These are phyloP conservation scores for Thielaviopsis musarum DNA, from an alignment of 2,329 filamentous ascomycete species.

Conservation along the genomic window DNA sequence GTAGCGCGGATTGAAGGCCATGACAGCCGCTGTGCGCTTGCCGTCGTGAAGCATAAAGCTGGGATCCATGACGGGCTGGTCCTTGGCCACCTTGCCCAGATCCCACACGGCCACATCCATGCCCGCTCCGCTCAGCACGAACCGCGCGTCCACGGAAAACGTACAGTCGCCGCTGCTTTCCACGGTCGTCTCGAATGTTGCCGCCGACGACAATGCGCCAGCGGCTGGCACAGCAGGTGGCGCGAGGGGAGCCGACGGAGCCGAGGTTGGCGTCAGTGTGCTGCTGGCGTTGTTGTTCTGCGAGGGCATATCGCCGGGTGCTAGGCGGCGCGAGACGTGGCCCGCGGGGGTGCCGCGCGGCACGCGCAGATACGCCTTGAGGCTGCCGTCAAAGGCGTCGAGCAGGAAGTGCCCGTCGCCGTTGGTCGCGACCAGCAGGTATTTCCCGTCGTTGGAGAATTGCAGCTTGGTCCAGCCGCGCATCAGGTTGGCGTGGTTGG, in stretches of 20 bases:
- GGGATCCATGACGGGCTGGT: constrained; percentile 43
- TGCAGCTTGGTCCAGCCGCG: constrained; percentile 79
- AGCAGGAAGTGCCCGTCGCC: constrained; percentile 76
- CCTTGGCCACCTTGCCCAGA: constrained; percentile 31
- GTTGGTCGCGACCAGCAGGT: constrained; percentile 67
- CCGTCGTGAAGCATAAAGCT: constrained; percentile 43
- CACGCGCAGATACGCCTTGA: constrained; percentile 57
- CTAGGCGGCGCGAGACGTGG: constrained; percentile 33
- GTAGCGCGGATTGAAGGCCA: constrained; percentile 79
- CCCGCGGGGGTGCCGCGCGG: constrained; percentile 32
- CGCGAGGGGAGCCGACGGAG: too few relatives aligned
- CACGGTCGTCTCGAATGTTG: constrained; percentile 19
- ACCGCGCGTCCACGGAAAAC: constrained; percentile 79
- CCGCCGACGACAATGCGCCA: too few relatives aligned
- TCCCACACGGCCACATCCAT: constrained; percentile 79
- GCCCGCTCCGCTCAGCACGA: constrained; percentile 63
- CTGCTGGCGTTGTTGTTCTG: constrained; percentile 18
- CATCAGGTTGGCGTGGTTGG: constrained; percentile 39
- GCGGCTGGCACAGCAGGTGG: too few relatives aligned
- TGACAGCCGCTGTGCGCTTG: constrained; percentile 51
- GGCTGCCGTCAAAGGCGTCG: constrained; percentile 74
- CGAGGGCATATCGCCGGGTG: constrained; percentile 29
- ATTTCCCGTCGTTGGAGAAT: constrained; percentile 91
- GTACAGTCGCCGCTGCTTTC: constrained; percentile 64
- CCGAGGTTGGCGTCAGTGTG: too few relatives aligned